phyloP scores from a whole-genome alignment of 345 rosid species.

The Eucalyptus tenuipes region DNA sequence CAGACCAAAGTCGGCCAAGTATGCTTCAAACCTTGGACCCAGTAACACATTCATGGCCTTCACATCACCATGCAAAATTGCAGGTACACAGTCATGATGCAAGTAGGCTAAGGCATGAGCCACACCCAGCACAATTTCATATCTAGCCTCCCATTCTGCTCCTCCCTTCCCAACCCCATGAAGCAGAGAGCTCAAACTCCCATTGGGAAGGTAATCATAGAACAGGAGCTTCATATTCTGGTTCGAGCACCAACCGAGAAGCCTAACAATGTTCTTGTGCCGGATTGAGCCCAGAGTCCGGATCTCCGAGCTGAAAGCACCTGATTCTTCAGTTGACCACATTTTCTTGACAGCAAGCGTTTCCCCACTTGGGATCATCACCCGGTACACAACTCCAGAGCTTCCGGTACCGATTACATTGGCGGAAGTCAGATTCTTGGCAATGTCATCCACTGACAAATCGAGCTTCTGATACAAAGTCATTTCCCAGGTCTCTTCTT shows the following conservation, averaged over 20 bases:
- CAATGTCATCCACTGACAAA: slow-evolving; percentile 61
- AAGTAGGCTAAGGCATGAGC: slow-evolving; percentile 87
- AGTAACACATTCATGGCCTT: slow-evolving; percentile 86
- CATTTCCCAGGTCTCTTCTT: slow-evolving; percentile 56
- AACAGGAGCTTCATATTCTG: slow-evolving; percentile 64
- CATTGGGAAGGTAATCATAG: slow-evolving; percentile 90
- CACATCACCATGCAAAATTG: slow-evolving; percentile 87
- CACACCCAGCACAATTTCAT: slow-evolving; percentile 62
- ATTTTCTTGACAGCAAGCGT: slow-evolving; percentile 82
- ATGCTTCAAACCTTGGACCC: slow-evolving; percentile 59
- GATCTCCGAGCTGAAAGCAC: slow-evolving; percentile 80
- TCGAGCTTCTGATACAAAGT: slow-evolving; percentile 79
- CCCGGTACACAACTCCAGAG: slow-evolving; percentile 89
- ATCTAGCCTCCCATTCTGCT: slow-evolving; percentile 80
- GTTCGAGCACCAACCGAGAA: slow-evolving; percentile 81
- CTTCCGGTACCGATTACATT: slow-evolving; percentile 95
- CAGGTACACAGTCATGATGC: slow-evolving; percentile 86
- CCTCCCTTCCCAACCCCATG: slow-evolving; percentile 71
- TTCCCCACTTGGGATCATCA: slow-evolving; percentile 58
- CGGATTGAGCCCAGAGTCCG: slow-evolving; percentile 74
- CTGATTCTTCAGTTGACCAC: slow-evolving; percentile 83
- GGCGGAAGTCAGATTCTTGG: slow-evolving; percentile 48
- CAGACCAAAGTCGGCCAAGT: slow-evolving; percentile 85
- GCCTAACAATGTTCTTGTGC: slow-evolving; percentile 72
- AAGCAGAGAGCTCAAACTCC: slow-evolving; percentile 84